Percentiles rank a stretch among this genome's conserved stretches.
Conservation (phyloP, 2,329 filamentous ascomycete genomes). For the Sporothrix phasma region DNA sequence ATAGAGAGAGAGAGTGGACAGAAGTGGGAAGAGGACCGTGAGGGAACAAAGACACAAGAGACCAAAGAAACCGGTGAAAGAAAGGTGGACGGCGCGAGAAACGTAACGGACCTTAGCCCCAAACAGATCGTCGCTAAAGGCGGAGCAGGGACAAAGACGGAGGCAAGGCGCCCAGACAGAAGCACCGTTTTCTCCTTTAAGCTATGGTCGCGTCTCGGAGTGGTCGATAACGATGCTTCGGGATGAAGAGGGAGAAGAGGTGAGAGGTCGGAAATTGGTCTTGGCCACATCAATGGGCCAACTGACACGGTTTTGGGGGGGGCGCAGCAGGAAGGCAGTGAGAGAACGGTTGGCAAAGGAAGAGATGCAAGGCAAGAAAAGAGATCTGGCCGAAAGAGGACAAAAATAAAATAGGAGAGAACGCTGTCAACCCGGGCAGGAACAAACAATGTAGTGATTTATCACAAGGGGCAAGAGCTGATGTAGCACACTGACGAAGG, state of each 20-base stretch:
- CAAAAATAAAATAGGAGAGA: neutral
- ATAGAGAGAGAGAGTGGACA: neutral
- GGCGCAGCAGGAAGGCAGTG: neutral
- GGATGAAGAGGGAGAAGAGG: neutral
- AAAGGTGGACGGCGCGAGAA: neutral
- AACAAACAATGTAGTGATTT: neutral
- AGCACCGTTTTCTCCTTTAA: neutral
- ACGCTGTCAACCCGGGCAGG: neutral
- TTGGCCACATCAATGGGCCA: neutral
- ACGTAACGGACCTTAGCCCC: constrained; percentile 6
- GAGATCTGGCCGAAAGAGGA: neutral
- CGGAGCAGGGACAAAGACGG: constrained; percentile 10
- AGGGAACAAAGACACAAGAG: neutral
- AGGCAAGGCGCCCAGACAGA: neutral
- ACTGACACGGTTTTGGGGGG: neutral
- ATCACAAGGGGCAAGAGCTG: neutral
- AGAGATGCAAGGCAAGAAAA: neutral
- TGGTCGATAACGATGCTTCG: neutral
- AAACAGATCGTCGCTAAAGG: constrained; percentile 4
- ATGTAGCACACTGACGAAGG: neutral
- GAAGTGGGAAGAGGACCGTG: neutral
- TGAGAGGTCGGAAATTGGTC: neutral
- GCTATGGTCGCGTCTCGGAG: neutral
- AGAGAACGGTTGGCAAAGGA: too few species aligned
- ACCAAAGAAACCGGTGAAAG: neutral